Base-by-base conservation (phyloP, 495 filamentous ascomycete species). In the Daldinia caldariorum region DNA sequence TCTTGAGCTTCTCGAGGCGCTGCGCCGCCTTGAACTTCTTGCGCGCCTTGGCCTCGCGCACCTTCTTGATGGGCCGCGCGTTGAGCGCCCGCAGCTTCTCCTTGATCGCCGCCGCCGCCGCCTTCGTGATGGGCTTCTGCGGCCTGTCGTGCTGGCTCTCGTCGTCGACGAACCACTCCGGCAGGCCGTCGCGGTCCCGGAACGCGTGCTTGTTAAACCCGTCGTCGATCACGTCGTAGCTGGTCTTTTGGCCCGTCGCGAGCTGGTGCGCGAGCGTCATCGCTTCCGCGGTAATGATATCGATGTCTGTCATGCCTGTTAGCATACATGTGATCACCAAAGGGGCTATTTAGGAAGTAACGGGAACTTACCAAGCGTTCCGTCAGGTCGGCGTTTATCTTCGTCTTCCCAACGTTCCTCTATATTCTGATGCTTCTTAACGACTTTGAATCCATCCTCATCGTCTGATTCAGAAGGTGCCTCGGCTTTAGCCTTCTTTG, bases 31-130 rank as follows among this genome's bases (percentile, higher is more conserved):
- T 96, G 78, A 97, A 91, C 85, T 97, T 97, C 87, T 98, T 98
- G 47, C 95, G 85, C 34, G 92, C 94, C 80, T 94, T 93, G 22
- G 95, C 95, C 79, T 99, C 95, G 70, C 92, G 89, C 18, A 99
- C 95, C 83, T 99, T 99, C 89, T 99, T 99, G 87, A 98, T 98
- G 0, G 95, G 95, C 38, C 95, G 89, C 12, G 94, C 95, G 77
- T 99, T 99, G 67, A 97, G 87, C 2, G 96, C 94, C 5, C 94
- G 91, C 75, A 90, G 78, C 83, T 98, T 98, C 73, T 97, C 95
- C 79, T 94, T 92, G 83, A 98, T 97, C n/a, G 95, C 95, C 22
- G 85, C 84, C 2, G 96, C 94, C 0, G 90, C 96, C 14, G 92
- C 93, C 71, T 93, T 94, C 59, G 89, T 94, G 73, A 96, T 94